Evolutionary conservation across 306 rosid species (phyloP), one percentile per base, ranked within the genome.

Genomic region (Pyrus pyrifolia): DNA sequence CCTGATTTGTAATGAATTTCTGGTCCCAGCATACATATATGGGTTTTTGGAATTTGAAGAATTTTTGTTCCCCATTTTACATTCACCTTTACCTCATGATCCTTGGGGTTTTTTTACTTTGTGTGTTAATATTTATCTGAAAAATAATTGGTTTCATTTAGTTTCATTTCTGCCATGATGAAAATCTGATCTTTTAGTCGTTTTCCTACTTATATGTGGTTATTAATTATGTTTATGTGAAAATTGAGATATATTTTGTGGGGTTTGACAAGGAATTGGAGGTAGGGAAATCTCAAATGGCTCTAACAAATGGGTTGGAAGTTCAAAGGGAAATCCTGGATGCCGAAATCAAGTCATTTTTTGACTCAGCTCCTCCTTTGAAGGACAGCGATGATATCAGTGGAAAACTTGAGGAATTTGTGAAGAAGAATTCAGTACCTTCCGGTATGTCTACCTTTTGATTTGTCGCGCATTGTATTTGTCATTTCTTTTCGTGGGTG

Each of bases 351-450:
- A 81, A 87, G 58, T 73, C 96, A 15, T 94, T 94, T 81, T 92
- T 90, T 57, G 89, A 86, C 69, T 92, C 95, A 3, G 97, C 98
- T 84, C 98, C 97, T 71, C 91, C 98, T 67, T 64, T 90, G 66
- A 83, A 76, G 55, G 79, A 72, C 73, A 80, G 83, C 8, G 42
- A 51, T 61, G 87, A 85, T 14, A 73, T 92, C 66, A 74, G 78
- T 61, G 89, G 78, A 67, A 88, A 79, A 31, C 76, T 94, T 77
- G 80, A 85, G 67, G 71, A 66, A 4, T 94, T 94, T 83, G 81
- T 94, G 70, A 84, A 68, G 18, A 76, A 35, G n/a, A 90, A 87
- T 82, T 81, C 87, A 22, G 57, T 68, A 19, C 68, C 74, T 8
- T 75, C 81, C 40, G 96, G 98, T 74, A 84, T 80, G 81, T 81